Percentiles rank a stretch among this genome's conserved stretches.
Evolutionary conservation across 1,284 basidiomycete species (phyloP).

Genomic region (Tilletia caries): DNA sequence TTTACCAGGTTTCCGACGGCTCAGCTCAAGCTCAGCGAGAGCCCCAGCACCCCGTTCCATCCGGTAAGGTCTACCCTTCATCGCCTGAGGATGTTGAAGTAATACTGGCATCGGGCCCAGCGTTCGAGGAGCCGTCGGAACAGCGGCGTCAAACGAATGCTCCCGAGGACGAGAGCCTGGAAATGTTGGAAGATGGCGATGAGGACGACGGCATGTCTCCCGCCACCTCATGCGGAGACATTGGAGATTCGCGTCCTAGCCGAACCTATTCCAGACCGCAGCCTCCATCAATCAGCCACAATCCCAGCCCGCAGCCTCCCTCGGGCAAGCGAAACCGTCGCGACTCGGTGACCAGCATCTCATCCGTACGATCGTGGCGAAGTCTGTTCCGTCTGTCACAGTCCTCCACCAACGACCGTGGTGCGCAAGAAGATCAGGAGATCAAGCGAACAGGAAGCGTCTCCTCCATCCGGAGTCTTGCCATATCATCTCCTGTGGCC

Average conservation of each 20-base stretch:
- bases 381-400: neutral
- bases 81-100: too few relatives aligned
- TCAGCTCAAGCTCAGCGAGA: too few relatives aligned
- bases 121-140: too few relatives aligned
- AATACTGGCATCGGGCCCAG: too few relatives aligned
- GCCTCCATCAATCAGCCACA: neutral
- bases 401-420: neutral
- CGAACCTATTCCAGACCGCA: neutral
- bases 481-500: neutral
- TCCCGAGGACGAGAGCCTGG: neutral
- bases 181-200: neutral
- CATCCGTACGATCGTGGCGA: neutral
- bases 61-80: too few relatives aligned
- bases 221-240: slow-evolving; percentile 5
- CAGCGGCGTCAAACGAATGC: too few relatives aligned
- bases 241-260: neutral
- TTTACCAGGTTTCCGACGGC: too few relatives aligned
- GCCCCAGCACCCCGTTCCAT: too few relatives aligned
- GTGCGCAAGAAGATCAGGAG: neutral
- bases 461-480: neutral
- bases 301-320: neutral
- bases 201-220: neutral
- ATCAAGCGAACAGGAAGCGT: neutral
- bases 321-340: too few relatives aligned
- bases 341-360: neutral